A percentile compares a stretch with the other conserved stretches of the same genome.
Conservation (phyloP, 176 grass and related monocot genomes). For the Typha latifolia region DNA sequence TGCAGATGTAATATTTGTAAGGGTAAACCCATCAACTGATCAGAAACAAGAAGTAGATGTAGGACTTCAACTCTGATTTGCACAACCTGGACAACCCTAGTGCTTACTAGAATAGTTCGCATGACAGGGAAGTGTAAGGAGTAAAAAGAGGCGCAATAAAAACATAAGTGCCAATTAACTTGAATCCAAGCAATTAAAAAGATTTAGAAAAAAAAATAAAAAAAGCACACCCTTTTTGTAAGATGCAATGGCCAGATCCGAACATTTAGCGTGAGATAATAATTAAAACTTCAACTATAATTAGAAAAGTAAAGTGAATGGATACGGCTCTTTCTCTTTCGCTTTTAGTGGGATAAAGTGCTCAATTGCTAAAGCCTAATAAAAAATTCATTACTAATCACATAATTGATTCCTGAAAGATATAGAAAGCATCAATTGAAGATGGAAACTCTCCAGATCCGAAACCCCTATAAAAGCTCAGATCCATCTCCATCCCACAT, state of each 20-base stretch:
- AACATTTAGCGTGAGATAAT: neutral
- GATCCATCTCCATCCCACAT: neutral
- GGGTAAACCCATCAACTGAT: too few species aligned
- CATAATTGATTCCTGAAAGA: neutral
- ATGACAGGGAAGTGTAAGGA: too few species aligned
- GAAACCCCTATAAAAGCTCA: neutral
- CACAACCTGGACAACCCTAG: too few species aligned
- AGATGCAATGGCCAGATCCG: neutral
- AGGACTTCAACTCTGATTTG: too few species aligned
- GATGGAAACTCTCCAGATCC: neutral
- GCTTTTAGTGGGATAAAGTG: neutral
- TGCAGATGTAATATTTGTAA: too few species aligned
- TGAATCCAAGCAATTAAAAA: neutral
- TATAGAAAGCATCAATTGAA: slow-evolving; percentile 1
- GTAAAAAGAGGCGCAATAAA: too few species aligned
- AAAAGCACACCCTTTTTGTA: neutral
- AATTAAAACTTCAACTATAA: neutral
- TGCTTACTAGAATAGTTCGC: too few species aligned
- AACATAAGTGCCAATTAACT: neutral
- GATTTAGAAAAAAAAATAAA: neutral
- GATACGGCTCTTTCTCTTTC: neutral
- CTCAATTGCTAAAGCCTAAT: neutral
- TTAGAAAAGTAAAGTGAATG: neutral
- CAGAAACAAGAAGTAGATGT: too few species aligned
- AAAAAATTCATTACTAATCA: slow-evolving; percentile 3